Base-by-base conservation (phyloP, 257 asterid genomes). In the Thymus mandschuricus region DNA sequence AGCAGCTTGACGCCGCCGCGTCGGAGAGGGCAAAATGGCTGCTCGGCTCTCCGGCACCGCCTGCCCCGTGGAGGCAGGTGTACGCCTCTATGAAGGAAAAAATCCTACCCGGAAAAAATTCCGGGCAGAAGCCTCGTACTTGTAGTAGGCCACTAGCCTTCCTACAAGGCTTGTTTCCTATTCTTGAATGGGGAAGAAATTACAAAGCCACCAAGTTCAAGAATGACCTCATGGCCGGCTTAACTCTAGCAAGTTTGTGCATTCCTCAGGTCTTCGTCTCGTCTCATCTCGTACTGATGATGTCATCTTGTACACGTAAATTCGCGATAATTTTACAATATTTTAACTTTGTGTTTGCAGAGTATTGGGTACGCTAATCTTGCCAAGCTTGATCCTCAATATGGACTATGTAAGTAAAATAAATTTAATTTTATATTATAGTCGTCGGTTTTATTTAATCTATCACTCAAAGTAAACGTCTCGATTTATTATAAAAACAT, bases 301-400 rank as follows among this genome's bases (percentile, higher is more conserved):
- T 44, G 11, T 64, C 69, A 12, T 64, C 45, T 64, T 45, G 2
- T 44, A 64, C 30, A 29, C 44, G 29, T 45, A 11, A 13, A 30
- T 12, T 50, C 15, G n/a, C 21, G 28, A 13, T 10, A 9, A 2
- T 44, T 2, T 10, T 46, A 21, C 6, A 38, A 41, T 29, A 2
- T 64, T 51, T 51, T 8, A 51, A 49, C 0, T 51, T 15, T 0
- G 45, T 5, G 21, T 75, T 4, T 2, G 71, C 88, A 90, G 96
- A 91, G 97, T 67, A 91, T 91, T 77, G 97, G 95, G 28, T 91
- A 91, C 76, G 97, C 97, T 74, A 86, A 87, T 78, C 78, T 91
- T 31, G 97, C 97, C 3, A 88, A 82, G 75, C 89, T 91, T 61
- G 97, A 91, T 76, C 97, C 97, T 9, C 97, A 88, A 68, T 91